phyloP scores from a whole-genome alignment of 108 stramenopile genomes.

The Seminavis robusta region DNA sequence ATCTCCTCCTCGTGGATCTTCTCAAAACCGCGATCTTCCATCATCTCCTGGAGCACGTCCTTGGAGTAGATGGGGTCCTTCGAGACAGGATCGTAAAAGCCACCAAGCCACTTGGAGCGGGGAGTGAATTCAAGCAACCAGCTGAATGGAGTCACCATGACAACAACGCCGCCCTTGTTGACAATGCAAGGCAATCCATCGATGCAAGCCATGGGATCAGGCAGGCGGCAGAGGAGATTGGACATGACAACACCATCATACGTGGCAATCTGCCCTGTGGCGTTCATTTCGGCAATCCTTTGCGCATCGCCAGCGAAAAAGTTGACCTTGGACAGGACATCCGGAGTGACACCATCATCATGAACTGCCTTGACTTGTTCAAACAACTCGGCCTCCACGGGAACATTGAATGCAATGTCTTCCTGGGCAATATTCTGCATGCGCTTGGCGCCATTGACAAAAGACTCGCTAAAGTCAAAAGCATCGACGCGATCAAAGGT shows the following conservation, averaged over 20 bases:
- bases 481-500: slow-evolving; percentile 86
- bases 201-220: slow-evolving; percentile 83
- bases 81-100: slow-evolving; percentile 66
- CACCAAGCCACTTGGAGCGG: slow-evolving; percentile 79
- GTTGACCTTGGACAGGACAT: slow-evolving; percentile 51
- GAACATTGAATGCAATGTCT: slow-evolving; percentile 59
- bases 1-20: slow-evolving; percentile 83
- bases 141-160: slow-evolving; percentile 87
- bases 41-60: slow-evolving; percentile 63
- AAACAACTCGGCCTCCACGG: slow-evolving; percentile 77
- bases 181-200: slow-evolving; percentile 66
- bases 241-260: slow-evolving; percentile 92
- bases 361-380: slow-evolving; percentile 59
- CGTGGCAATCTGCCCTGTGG: slow-evolving; percentile 42
- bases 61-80: slow-evolving; percentile 65
- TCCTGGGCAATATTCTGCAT: slow-evolving; percentile 59
- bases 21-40: slow-evolving; percentile 80
- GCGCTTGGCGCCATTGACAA: slow-evolving; percentile 81
- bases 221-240: slow-evolving; percentile 88
- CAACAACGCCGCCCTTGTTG: slow-evolving; percentile 86
- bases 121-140: slow-evolving; percentile 93
- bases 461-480: slow-evolving; percentile 82
- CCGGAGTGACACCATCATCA: slow-evolving; percentile 50
- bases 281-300: slow-evolving; percentile 42
- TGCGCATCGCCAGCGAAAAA: slow-evolving; percentile 93